Conservation (phyloP, 306 rosid genomes). For the Casuarina cunninghamiana region DNA sequence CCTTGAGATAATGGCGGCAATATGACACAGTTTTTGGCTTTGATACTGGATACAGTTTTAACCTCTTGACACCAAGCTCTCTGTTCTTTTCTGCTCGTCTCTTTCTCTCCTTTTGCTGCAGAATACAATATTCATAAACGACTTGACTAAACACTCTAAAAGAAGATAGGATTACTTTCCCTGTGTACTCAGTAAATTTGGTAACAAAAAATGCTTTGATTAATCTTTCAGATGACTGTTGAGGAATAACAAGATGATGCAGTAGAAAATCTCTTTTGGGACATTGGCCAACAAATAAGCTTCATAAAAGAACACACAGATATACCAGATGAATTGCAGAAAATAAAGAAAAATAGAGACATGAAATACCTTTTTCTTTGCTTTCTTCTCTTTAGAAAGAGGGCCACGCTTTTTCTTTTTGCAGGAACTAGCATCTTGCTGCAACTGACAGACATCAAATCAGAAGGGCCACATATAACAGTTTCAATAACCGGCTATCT, state of each 20-base stretch:
- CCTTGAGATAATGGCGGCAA: slow-evolving; percentile 75
- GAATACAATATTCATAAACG: slow-evolving; percentile 18
- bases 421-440: slow-evolving; percentile 34
- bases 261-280: neutral
- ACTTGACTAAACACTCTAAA: slow-evolving; percentile 19
- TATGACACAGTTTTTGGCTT: slow-evolving; percentile 46
- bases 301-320: slow-evolving; percentile 5
- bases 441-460: slow-evolving; percentile 33
- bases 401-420: slow-evolving; percentile 56
- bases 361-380: slow-evolving; percentile 53
- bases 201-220: neutral
- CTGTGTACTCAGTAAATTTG: neutral
- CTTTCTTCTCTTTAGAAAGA: slow-evolving; percentile 55
- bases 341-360: slow-evolving; percentile 10
- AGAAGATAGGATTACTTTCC: neutral
- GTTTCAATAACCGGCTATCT: neutral
- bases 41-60: slow-evolving; percentile 50
- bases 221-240: neutral
- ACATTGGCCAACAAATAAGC: neutral
- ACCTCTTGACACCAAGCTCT: slow-evolving; percentile 70
- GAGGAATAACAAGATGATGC: slow-evolving; percentile 2
- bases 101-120: slow-evolving; percentile 54
- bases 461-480: neutral
- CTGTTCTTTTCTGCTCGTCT: slow-evolving; percentile 66
- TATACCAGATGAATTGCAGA: slow-evolving; percentile 13